Conservation (phyloP, 2,329 filamentous ascomycete genomes). For the Xylogone sp. region DNA sequence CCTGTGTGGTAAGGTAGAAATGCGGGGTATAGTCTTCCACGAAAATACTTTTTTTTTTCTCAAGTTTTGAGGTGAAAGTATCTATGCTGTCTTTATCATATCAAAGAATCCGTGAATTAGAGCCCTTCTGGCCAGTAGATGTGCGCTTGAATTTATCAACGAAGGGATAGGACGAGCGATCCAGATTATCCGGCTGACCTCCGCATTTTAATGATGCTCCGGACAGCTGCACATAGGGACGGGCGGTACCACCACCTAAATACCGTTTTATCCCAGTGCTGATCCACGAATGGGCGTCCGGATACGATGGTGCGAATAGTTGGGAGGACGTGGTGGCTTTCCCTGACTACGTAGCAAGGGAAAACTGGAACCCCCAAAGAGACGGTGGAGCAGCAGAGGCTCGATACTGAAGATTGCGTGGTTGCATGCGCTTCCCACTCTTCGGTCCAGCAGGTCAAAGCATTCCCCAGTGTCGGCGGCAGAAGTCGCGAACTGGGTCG, state of each 20-base stretch:
- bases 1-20: background rate
- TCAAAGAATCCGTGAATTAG: background rate
- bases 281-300: background rate
- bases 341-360: background rate
- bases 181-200: background rate
- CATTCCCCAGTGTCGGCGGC: background rate
- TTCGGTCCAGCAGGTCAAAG: background rate
- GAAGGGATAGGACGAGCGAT: background rate
- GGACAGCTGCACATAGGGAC: background rate
- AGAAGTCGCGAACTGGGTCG: background rate
- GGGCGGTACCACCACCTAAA: background rate
- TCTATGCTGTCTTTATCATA: background rate
- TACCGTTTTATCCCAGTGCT: background rate
- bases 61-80: background rate
- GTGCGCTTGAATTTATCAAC: background rate
- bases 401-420: background rate
- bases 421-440: background rate
- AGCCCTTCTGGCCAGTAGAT: background rate
- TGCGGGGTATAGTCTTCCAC: background rate
- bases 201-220: background rate
- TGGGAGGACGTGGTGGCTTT: background rate
- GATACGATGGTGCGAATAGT: background rate
- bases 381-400: background rate
- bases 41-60: background rate
- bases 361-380: background rate